Evolutionary conservation across 179 eudicot genomes (phyloP), one percentile per base, ranked within the genome.

Genomic region (Silene noctiflora): DNA sequence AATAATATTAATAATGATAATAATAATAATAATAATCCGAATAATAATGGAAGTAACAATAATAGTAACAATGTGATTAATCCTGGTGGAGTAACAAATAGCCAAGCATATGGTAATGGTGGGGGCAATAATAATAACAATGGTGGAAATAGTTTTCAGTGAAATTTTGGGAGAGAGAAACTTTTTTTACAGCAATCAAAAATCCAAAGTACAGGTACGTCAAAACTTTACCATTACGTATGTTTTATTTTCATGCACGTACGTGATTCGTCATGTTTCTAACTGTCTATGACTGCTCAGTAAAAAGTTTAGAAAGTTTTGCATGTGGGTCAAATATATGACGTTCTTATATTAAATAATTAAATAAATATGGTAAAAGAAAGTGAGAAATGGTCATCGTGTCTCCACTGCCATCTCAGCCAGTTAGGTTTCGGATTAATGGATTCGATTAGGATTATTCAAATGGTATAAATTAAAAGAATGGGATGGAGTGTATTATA

Each of bases 181-280:
- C 60, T 6, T 63, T 78, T 1, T 58, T 82, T 78, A 78, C 82
- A 66, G 79, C 81, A 62, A 72, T 24, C 35, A 42, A 51, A 44
- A 51, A 75, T 75, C 65, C 65, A 79, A 65, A 78, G 79, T 82
- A 82, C 84, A 82, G 82, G 84, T 78, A 72, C 74, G 79, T 78
- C n/a, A 61, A 67, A 75, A 71, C 55, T 42, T 63, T 4, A 2
- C 21, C 20, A 20, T 65, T 65, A 53, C 53, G 73, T 58, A 27
- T 0, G 4, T 58, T 63, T 73, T 8, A 12, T 68, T 51, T 27
- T 27, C 53, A 39, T 51, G 46, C 64, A 75, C 71, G 48, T 65
- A 63, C 69, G n/a, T 42, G 22, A 56, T 44, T 75, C 78, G 53
- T 75, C 63, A 75, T 75, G 20, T 75, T 65, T 65, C 31, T 73